These are phyloP conservation scores for Boletus holoroseus DNA, from an alignment of 1,284 basidiomycete genomes.

Conservation along the genomic window DNA sequence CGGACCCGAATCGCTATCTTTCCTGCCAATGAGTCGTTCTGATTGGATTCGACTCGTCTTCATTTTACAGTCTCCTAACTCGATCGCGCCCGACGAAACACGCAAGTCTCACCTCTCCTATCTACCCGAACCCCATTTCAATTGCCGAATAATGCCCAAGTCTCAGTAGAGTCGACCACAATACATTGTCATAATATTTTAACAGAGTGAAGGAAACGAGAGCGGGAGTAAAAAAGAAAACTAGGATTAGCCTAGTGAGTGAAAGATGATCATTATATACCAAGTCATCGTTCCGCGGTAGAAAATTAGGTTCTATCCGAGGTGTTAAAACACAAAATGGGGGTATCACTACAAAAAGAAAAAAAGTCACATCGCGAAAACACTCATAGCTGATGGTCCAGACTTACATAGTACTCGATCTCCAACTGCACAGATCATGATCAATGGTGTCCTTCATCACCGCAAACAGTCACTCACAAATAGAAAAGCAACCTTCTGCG, in stretches of 20 bases:
- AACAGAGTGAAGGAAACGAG: not conserved
- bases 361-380: conserved; percentile 1
- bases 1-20: not conserved
- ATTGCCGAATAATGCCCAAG: not conserved
- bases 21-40: not conserved
- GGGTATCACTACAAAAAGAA: conserved; percentile 21
- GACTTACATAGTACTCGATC: conserved; percentile 68
- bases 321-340: conserved; percentile 5
- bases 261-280: conserved; percentile 12
- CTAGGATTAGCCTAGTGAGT: conserved; percentile 4
- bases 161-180: not conserved
- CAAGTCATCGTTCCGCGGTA: conserved; percentile 7
- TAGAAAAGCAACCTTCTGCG: conserved; percentile 71
- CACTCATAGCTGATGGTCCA: not conserved
- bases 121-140: not conserved
- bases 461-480: conserved; percentile 56
- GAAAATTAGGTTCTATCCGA: conserved; percentile 6
- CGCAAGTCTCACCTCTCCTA: not conserved
- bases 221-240: not conserved
- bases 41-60: not conserved
- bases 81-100: too few species aligned
- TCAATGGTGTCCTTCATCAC: conserved; percentile 4
- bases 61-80: not conserved
- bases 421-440: conserved; percentile 47
- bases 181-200: conserved; percentile 7